phyloP scores from a whole-genome alignment of 1,284 basidiomycete species.

The Tilletia caries region DNA sequence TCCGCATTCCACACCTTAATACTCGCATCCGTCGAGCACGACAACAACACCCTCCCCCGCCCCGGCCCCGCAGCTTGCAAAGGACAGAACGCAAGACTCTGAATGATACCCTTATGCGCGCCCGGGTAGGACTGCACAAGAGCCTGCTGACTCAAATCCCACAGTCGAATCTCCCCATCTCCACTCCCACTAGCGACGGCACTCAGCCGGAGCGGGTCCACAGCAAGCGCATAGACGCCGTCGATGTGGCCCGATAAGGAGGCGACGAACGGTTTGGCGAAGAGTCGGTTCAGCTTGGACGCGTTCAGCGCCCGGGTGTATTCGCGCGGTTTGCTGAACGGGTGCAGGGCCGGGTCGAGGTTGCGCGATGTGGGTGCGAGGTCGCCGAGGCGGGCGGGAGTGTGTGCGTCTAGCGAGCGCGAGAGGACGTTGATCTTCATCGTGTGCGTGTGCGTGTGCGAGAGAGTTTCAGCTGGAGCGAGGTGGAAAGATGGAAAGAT shows the following conservation, averaged over 20 bases:
- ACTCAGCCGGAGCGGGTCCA: constrained; percentile 72
- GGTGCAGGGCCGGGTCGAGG: constrained; percentile 87
- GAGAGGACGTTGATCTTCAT: constrained; percentile 82
- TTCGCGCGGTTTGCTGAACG: constrained; percentile 86
- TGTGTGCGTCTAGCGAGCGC: constrained; percentile 72
- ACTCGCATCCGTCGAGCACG: constrained; percentile 84
- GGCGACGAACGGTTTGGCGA: constrained; percentile 91
- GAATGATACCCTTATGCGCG: constrained; percentile 86
- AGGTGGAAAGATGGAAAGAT: too few relatives aligned
- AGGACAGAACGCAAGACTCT: constrained; percentile 70
- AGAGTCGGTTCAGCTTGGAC: constrained; percentile 93
- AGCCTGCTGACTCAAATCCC: constrained; percentile 72
- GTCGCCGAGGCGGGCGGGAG: constrained; percentile 65
- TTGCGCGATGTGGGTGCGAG: constrained; percentile 85
- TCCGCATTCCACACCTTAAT: constrained; percentile 80
- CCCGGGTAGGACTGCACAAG: constrained; percentile 68
- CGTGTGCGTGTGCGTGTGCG: too few relatives aligned
- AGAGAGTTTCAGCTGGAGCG: too few relatives aligned
- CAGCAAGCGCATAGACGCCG: constrained; percentile 83
- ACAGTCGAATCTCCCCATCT: constrained; percentile 89
- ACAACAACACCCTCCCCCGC: constrained; percentile 66
- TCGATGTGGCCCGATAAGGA: constrained; percentile 89
- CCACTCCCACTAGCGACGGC: constrained; percentile 89
- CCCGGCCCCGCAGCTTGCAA: constrained; percentile 53
- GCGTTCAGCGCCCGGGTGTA: constrained; percentile 91